Evolutionary conservation across 129 eudicot genomes (phyloP).

Genomic region (Flaveria bidentis): DNA sequence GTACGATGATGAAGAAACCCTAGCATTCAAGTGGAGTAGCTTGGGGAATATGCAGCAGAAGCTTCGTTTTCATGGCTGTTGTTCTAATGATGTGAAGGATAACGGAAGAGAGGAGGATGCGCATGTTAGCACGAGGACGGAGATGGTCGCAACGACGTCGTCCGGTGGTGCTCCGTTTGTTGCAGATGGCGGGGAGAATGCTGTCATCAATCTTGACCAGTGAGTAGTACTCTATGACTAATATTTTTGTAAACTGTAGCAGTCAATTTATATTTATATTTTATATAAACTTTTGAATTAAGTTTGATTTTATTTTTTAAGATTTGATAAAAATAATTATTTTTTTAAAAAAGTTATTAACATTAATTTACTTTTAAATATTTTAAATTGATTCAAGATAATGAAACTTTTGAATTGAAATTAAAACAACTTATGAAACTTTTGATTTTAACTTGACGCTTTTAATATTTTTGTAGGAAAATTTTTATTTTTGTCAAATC

Average conservation of each 20-base stretch:
- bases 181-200: constrained; percentile 42
- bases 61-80: constrained; percentile 14
- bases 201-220: constrained; percentile 59
- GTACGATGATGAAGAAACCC: constrained; percentile 25
- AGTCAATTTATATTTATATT: too few relatives aligned
- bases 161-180: not conserved
- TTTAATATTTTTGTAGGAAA: too few relatives aligned
- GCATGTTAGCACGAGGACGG: constrained; percentile 27
- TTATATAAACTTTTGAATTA: too few relatives aligned
- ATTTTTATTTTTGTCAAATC: too few relatives aligned
- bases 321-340: too few relatives aligned
- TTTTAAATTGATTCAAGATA: too few relatives aligned
- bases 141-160: constrained; percentile 26
- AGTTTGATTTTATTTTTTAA: too few relatives aligned
- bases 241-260: not conserved
- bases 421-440: too few relatives aligned
- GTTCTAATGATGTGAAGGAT: constrained; percentile 23
- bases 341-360: too few relatives aligned
- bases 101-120: constrained; percentile 27
- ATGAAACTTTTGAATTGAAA: too few relatives aligned
- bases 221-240: constrained; percentile 34
- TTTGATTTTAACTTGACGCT: too few relatives aligned
- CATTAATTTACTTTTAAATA: too few relatives aligned
- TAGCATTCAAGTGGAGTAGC: constrained; percentile 1
- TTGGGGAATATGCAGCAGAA: constrained; percentile 17